A percentile compares a stretch with the other conserved stretches of the same genome.
Conservation (phyloP, 805 yeast genomes). For the Isabelozyma pseudorhagii region DNA sequence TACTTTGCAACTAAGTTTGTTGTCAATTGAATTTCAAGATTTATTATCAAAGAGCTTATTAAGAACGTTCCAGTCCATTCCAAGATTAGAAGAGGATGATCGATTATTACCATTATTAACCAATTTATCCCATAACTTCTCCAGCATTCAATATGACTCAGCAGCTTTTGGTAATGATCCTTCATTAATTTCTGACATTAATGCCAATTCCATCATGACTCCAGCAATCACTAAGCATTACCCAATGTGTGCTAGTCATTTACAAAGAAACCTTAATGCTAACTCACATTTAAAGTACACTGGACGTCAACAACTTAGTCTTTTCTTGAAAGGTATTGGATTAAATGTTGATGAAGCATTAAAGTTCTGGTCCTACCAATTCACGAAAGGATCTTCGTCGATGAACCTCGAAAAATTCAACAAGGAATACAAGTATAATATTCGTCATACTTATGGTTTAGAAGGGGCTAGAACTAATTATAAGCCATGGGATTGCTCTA, state of each 20-base stretch:
- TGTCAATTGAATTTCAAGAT: slow-evolving; percentile 65
- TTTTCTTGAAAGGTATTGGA: slow-evolving; percentile 89
- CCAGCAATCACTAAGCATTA: slow-evolving; percentile 57
- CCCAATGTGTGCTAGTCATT: slow-evolving; percentile 76
- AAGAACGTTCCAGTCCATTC: slow-evolving; percentile 71
- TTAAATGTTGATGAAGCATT: slow-evolving; percentile 83
- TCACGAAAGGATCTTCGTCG: slow-evolving; percentile 48
- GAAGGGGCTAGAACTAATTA: slow-evolving; percentile 88
- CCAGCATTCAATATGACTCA: slow-evolving; percentile 50
- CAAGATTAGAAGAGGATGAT: slow-evolving; percentile 88
- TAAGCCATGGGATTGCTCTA: slow-evolving; percentile 80
- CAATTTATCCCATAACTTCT: slow-evolving; percentile 60
- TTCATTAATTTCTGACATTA: slow-evolving; percentile 44
- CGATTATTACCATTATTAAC: slow-evolving; percentile 79
- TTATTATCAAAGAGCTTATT: slow-evolving; percentile 51
- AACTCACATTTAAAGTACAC: slow-evolving; percentile 74
- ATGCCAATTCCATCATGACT: slow-evolving; percentile 56
- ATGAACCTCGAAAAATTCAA: slow-evolving; percentile 72
- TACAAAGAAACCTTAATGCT: slow-evolving; percentile 58
- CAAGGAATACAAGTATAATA: slow-evolving; percentile 84
- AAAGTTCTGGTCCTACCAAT: slow-evolving; percentile 76
- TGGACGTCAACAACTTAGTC: slow-evolving; percentile 82
- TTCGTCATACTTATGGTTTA: slow-evolving; percentile 86
- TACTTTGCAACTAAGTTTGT: slow-evolving; percentile 67
- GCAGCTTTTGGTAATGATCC: slow-evolving; percentile 35